Evolutionary conservation across 1,139 yeast genomes (phyloP), one percentile per base, ranked within the genome.

Genomic region (Meyerozyma elateridarum): DNA sequence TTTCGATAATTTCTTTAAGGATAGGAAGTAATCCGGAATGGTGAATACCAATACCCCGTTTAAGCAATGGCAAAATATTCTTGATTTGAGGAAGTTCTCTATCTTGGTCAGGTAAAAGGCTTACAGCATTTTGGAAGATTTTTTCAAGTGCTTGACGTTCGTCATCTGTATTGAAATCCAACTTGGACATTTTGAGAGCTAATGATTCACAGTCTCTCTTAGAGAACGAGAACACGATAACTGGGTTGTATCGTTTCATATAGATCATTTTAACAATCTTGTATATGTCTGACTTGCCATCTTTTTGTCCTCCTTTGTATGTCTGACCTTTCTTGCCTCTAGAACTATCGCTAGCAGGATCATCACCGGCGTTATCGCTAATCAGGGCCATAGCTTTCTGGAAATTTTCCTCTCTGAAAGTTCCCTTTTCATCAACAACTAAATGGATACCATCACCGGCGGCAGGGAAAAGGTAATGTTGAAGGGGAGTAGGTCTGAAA

Each of bases 381-480:
- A 91, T 82, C 5, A 94, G 81, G 1, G 95, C 87, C 98, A 93
- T 91, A 2, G 98, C 98, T 56, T 88, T 89, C 57, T 91, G 97
- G 64, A 93, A 93, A 56, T 91, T 91, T 49, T 91, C 98, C 59
- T 93, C 98, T 50, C 98, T 76, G 57, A 93, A 93, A 7, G 84
- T 77, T 25, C 96, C 89, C 64, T 91, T 89, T 62, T 93, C 99
- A 53, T 93, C 99, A 26, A 93, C 97, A 13, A 93, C 98, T 45
- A 93, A 70, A 57, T 91, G 95, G 38, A 93, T 93, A 36, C 98
- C 99, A 54, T 85, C 95, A 35, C 98, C 97, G 34, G 89, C 94
- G 17, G 95, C 94, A 14, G 98, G 98, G 66, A 91, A 93, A 38
- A 91, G 67, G 51, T 91, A 93, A 63, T 91, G 98, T 58, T 93